These are phyloP conservation scores for Suillus tomentosus DNA, from an alignment of 768 basidiomycete species.

Conservation along the genomic window DNA sequence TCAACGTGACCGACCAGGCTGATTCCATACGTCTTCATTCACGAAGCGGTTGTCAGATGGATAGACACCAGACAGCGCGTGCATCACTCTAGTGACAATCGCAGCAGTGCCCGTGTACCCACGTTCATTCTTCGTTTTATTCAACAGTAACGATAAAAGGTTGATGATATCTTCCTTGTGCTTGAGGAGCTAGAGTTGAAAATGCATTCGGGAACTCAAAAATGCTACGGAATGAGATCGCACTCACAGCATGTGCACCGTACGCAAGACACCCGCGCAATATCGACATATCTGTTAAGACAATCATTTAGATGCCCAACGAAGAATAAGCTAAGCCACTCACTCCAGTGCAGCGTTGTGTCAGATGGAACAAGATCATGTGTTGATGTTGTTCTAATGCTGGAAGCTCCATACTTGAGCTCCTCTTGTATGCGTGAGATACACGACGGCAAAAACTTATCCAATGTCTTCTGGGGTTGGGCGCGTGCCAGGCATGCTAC, in stretches of 20 bases:
- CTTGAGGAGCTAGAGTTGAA: slow-evolving; percentile 57
- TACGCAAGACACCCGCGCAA: slow-evolving; percentile 81
- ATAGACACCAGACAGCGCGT: slow-evolving; percentile 75
- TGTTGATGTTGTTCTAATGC: slow-evolving; percentile 75
- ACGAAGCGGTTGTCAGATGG: slow-evolving; percentile 79
- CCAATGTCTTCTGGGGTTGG: slow-evolving; percentile 72
- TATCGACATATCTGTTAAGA: slow-evolving; percentile 67
- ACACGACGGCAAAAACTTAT: slow-evolving; percentile 81
- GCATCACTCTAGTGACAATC: slow-evolving; percentile 72
- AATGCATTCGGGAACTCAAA: slow-evolving; percentile 9
- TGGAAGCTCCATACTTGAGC: slow-evolving; percentile 87
- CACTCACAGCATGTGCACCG: slow-evolving; percentile 61
- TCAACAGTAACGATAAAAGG: slow-evolving; percentile 65
- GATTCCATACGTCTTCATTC: slow-evolving; percentile 79
- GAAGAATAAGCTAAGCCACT: slow-evolving; percentile 25
- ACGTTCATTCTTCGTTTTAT: slow-evolving; percentile 85
- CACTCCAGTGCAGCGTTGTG: slow-evolving; percentile 93
- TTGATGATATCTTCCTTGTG: slow-evolving; percentile 66
- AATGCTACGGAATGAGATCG: neutral
- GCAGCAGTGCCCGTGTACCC: slow-evolving; percentile 83
- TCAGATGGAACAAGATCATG: slow-evolving; percentile 78
- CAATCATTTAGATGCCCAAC: slow-evolving; percentile 1
- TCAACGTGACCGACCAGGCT: slow-evolving; percentile 53
- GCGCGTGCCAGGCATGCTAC: slow-evolving; percentile 83
- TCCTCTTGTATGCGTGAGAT: slow-evolving; percentile 78